Evolutionary conservation across 1,139 yeast genomes (phyloP).

Genomic region (Suhomyces bolitotheri): DNA sequence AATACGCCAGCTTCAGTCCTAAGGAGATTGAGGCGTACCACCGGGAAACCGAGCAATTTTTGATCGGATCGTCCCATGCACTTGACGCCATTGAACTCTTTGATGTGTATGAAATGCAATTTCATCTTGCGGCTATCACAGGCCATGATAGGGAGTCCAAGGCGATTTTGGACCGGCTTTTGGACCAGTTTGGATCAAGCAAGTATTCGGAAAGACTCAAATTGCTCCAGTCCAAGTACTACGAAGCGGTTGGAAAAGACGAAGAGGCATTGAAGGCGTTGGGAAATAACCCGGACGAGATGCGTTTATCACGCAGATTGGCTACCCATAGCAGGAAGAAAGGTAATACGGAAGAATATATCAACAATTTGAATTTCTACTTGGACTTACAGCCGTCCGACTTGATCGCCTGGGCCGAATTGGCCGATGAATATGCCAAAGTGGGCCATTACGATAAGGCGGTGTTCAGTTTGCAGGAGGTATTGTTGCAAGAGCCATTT

Average conservation of each 20-base stretch:
- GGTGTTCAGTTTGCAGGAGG: slow-evolving; percentile 66
- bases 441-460: slow-evolving; percentile 71
- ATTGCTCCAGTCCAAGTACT: slow-evolving; percentile 55
- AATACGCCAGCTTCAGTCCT: slow-evolving; percentile 20
- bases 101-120: slow-evolving; percentile 68
- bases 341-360: slow-evolving; percentile 36
- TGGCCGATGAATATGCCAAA: slow-evolving; percentile 59
- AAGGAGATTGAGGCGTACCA: slow-evolving; percentile 21
- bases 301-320: slow-evolving; percentile 35
- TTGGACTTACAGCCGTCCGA: slow-evolving; percentile 69
- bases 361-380: slow-evolving; percentile 49
- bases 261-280: slow-evolving; percentile 38
- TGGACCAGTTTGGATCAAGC: slow-evolving; percentile 61
- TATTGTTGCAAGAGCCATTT: slow-evolving; percentile 63
- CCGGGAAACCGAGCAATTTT: slow-evolving; percentile 25
- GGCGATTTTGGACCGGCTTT: slow-evolving; percentile 57
- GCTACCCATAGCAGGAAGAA: slow-evolving; percentile 33
- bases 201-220: slow-evolving; percentile 55
- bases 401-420: slow-evolving; percentile 73
- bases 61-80: slow-evolving; percentile 28
- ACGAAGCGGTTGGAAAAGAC: slow-evolving; percentile 54
- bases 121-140: slow-evolving; percentile 64
- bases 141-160: slow-evolving; percentile 73
- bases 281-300: slow-evolving; percentile 38
- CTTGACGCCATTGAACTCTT: slow-evolving; percentile 53